Evolutionary conservation across 306 rosid genomes (phyloP), one percentile per base, ranked within the genome.

Genomic region (Cucurbita argyrosperma): DNA sequence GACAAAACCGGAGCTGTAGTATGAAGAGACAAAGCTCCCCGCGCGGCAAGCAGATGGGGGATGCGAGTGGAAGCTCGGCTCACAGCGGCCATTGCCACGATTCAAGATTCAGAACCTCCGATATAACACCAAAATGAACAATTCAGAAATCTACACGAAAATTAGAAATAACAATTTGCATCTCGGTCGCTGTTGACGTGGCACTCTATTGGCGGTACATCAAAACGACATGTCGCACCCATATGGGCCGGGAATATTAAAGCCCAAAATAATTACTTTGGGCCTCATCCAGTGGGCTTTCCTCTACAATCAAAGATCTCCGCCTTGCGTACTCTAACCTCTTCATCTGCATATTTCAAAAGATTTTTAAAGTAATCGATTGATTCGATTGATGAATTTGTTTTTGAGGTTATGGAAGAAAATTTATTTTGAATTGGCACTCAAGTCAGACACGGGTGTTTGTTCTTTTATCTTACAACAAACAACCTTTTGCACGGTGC

Each of bases 361-460:
- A 30, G 35, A 3, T 1, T 63, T 19, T 42, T 9, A 0, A 21
- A 58, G 39, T 7, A 57, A 38, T 57, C 4, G 2, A 21, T 21
- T 18, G 12, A 1, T 9, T 56, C 23, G 10, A 10, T 8, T 7
- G 13, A 9, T 21, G 1, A 19, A 56, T 9, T 55, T 10, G 45
- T 15, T 62, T 39, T 38, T 39, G 8, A 39, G 14, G 0, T 26
- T 19, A 2, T 6, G 8, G 37, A 11, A 6, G 8, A 4, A 12
- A 11, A 38, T 38, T 10, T 8, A 6, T 18, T 21, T 37, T 8
- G 26, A n/a, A 50, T 60, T 53, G 87, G 84, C 82, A 82, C 78
- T 80, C 4, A 76, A 78, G 88, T 85, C 96, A 85, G 96, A 87
- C 86, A 90, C 83, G 86, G 96, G 97, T 86, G 92, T 79, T 89